phyloP scores from a whole-genome alignment of 2,329 filamentous ascomycete species.

The Ophiocordyceps camponoti-rufipedis region DNA sequence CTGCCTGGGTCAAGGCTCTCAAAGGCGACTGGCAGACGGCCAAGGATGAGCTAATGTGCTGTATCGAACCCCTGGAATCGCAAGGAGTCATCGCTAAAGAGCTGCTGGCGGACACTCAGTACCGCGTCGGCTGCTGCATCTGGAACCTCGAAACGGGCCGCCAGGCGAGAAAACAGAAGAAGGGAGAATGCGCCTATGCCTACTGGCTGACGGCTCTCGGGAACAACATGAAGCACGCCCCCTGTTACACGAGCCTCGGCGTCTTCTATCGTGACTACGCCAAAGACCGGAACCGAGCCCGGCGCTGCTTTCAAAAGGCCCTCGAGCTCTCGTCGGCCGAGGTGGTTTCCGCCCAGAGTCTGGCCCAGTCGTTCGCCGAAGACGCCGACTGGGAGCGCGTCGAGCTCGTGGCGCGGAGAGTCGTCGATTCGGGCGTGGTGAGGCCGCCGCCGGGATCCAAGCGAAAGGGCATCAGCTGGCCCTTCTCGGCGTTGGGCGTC shows the following conservation, averaged over 20 bases:
- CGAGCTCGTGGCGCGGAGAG: constrained; percentile 75
- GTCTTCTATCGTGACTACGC: constrained; percentile 84
- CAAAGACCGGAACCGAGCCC: constrained; percentile 68
- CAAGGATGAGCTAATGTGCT: constrained; percentile 50
- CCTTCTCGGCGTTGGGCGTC: constrained; percentile 80
- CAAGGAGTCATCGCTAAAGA: constrained; percentile 39
- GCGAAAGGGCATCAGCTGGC: constrained; percentile 87
- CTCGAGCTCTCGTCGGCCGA: constrained; percentile 83
- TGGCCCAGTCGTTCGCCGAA: constrained; percentile 74
- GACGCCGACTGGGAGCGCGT: constrained; percentile 93
- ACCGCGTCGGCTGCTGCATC: constrained; percentile 70
- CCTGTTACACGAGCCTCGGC: constrained; percentile 80
- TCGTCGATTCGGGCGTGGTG: constrained; percentile 88
- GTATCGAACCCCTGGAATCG: constrained; percentile 44
- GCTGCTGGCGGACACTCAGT: constrained; percentile 69
- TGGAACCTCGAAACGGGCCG: constrained; percentile 70
- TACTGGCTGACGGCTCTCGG: constrained; percentile 73
- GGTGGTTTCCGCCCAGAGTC: constrained; percentile 67
- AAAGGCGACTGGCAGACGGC: constrained; percentile 57
- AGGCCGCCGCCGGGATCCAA: constrained; percentile 83
- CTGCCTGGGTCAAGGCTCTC: constrained; percentile 81
- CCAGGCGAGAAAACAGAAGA: constrained; percentile 58
- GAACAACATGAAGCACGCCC: constrained; percentile 72
- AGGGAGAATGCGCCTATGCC: constrained; percentile 51
- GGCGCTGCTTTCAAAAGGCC: constrained; percentile 91